A percentile compares a stretch with the other conserved stretches of the same genome.
These are phyloP conservation scores for Lojkania enalia DNA, from an alignment of 2,329 filamentous ascomycete genomes.

Conservation along the genomic window DNA sequence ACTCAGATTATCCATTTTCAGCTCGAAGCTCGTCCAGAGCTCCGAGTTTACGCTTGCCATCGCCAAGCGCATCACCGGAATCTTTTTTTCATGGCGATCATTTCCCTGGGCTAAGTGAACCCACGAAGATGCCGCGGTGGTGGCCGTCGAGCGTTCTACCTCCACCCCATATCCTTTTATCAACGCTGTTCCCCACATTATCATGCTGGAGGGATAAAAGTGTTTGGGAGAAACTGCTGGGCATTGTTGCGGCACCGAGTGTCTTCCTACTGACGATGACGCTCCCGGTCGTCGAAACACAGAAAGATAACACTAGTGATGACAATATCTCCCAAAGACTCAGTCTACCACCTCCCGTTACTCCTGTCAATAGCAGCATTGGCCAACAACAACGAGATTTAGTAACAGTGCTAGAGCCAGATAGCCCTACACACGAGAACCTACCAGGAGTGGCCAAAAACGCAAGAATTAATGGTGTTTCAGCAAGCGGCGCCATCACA, in stretches of 20 bases:
- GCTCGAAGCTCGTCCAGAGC: conserved; percentile 50
- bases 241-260: conserved; percentile 81
- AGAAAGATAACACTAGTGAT: conserved; percentile 55
- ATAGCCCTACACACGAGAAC: conserved; percentile 15
- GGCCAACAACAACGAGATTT: conserved; percentile 25
- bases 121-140: conserved; percentile 62
- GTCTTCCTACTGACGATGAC: conserved; percentile 90
- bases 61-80: conserved; percentile 54
- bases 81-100: conserved; percentile 55
- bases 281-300: conserved; percentile 82
- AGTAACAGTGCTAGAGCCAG: conserved; percentile 24
- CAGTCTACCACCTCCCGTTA: conserved; percentile 34
- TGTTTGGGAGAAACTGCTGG: conserved; percentile 82
- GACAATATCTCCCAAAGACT: conserved; percentile 33
- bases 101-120: conserved; percentile 44
- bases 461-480: conserved; percentile 6
- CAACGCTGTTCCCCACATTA: conserved; percentile 85
- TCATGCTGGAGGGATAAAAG: conserved; percentile 79
- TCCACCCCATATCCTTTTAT: conserved; percentile 68
- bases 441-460: conserved; percentile 8
- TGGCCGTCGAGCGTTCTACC: conserved; percentile 81
- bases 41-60: conserved; percentile 61
- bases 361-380: conserved; percentile 23
- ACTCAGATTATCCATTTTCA: conserved; percentile 58
- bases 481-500: conserved; percentile 12